Base-by-base conservation (phyloP, 176 grass and related monocot genomes). In the Tuctoria greenei region DNA sequence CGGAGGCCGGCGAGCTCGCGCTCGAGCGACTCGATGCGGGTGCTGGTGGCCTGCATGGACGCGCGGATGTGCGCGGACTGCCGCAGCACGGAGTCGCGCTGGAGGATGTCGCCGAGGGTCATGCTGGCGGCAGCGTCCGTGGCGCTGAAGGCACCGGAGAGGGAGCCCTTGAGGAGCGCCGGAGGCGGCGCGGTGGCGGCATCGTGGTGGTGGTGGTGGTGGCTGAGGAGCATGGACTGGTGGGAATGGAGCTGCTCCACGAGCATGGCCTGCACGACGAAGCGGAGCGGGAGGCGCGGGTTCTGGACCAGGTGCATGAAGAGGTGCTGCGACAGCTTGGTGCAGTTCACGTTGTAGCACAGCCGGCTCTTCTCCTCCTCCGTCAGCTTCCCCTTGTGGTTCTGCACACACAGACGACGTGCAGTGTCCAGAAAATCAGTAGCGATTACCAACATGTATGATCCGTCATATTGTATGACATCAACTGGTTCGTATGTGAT, bases 201-300 rank as follows among this genome's bases (percentile, higher is more conserved):
- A 43, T 9, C 5, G 64, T 5, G 28, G 67, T 43, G 55, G 67
- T 43, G 55, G 31, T 31, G 31, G 31, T 31, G 31, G 31, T 3
- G 31, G 62, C 26, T 77, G 78, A 83, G 85, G 38, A 91, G 87
- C 82, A 92, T 71, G 40, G 84, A 87, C 82, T 90, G 84, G 56
- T 94, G 95, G 54, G 95, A 91, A 34, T 90, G 89, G 46, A 95
- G 95, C 88, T 99, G 95, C 80, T 99, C 91, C 24, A 92, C 72
- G 67, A 99, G 87, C 95, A 99, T 95, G 79, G 95, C 95, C 90
- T 99, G 95, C 65, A 99, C 92, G 66, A 99, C 85, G 85, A 99
- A 99, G 35, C 95, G 95, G 72, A 99, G 89, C 2, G 95, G 95
- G 36, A 99, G 95, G 43, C 89, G 85, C 16, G 95, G 95, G 82